Conservation (phyloP, 208 protist genomes). For the Trypanosoma melophagium region DNA sequence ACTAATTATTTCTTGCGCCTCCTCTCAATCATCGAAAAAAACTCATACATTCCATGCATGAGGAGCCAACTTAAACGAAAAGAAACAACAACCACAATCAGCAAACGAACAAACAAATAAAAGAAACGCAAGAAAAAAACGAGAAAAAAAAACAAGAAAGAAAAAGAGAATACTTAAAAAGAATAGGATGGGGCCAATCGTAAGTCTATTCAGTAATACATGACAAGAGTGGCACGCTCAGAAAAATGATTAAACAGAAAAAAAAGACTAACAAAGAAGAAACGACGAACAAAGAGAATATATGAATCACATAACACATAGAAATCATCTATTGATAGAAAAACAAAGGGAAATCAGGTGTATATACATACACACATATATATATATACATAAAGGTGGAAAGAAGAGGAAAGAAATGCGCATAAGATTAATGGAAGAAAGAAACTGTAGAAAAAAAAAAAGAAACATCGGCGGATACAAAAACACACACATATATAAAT, state of each 20-base stretch:
- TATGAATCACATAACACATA: slow-evolving; percentile 4
- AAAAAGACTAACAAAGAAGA: background rate
- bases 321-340: too few species aligned
- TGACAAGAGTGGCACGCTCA: too few species aligned
- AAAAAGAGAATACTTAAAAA: slow-evolving; percentile 3
- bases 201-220: too few species aligned
- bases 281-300: background rate
- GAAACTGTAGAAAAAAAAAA: slow-evolving; percentile 12
- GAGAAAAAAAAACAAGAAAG: slow-evolving; percentile 8
- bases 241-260: too few species aligned
- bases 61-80: too few species aligned
- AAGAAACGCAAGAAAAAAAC: slow-evolving; percentile 19
- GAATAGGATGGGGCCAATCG: background rate
- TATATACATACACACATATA: too few species aligned
- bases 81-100: slow-evolving; percentile 17
- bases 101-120: slow-evolving; percentile 13
- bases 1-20: background rate
- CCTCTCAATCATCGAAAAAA: background rate
- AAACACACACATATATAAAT: too few species aligned
- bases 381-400: too few species aligned
- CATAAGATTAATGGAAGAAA: slow-evolving; percentile 13
- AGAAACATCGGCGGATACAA: slow-evolving; percentile 2
- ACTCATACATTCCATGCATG: too few species aligned
- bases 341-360: too few species aligned
- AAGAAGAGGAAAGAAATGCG: too few species aligned